Base-by-base conservation (phyloP, 768 basidiomycete species). In the Phaffia australis region DNA sequence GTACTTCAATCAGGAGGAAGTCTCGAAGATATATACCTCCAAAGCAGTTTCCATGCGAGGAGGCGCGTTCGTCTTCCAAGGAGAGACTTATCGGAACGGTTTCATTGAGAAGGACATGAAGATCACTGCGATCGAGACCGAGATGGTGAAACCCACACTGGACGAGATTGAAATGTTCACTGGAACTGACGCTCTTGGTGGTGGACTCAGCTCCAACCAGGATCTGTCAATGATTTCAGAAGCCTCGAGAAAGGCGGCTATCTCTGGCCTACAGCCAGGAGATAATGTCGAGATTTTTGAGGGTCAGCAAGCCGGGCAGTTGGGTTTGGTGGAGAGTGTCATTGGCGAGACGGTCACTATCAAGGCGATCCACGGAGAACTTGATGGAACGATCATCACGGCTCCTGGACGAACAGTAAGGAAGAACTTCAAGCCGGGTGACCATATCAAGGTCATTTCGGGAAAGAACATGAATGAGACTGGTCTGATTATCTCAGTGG, bases 201-300 rank as follows among this genome's bases (percentile, higher is more conserved):
- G 81, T 18, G 83, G 84, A 54, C 81, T 81, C 54, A 86, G 86
- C 62, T 79, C 80, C 42, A 79, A 82, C 54, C 73, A 73, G n/a
- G 90, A 98, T 75, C 79, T 97, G 54, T 87, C 87, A 18, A 83
- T 88, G 60, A 92, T 98, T 66, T 91, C 91, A 0, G 93, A 94
- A 75, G 89, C 90, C 2, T 88, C 93, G 1, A 81, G 86, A 56
- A 92, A 89, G 73, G 86, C 89, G 6, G 89, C 91, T n/a, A 87
- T 91, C 46, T 83, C 88, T 15, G 89, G 91, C 8, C 79, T 99
- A n/a, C 91, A 95, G 74, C 95, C 95, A 0, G 95, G 95, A 57
- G 95, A 99, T 77, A 89, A 91, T 71, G 85, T 99, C 56, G 95
- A 99, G 75, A 90, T 98, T 18, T 92, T 92, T 72, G 92, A 97